Evolutionary conservation across 345 rosid genomes (phyloP).

Genomic region (Populus simonii): DNA sequence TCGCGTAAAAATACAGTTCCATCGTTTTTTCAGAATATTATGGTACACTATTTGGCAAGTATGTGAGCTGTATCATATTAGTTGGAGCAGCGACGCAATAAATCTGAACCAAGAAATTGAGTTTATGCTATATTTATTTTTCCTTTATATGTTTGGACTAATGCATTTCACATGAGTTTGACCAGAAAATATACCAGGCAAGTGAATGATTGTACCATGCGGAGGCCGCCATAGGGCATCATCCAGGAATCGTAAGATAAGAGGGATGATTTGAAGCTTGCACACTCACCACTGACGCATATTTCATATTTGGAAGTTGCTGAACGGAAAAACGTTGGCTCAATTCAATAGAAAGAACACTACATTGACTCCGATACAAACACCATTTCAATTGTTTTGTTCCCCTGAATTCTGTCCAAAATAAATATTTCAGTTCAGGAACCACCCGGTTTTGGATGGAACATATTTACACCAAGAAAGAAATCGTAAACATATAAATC

Average conservation of each 20-base stretch:
- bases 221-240: not conserved
- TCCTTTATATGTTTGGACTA: too few relatives aligned
- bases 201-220: not conserved
- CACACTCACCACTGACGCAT: not conserved
- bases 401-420: constrained; percentile 27
- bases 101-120: not conserved
- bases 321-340: not conserved
- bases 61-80: not conserved
- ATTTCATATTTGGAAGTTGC: not conserved
- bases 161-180: too few relatives aligned
- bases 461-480: constrained; percentile 40
- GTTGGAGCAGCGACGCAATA: not conserved
- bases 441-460: constrained; percentile 38
- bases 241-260: not conserved
- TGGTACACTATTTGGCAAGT: not conserved
- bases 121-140: not conserved
- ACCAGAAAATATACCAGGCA: not conserved
- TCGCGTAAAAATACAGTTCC: not conserved
- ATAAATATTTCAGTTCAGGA: constrained; percentile 24
- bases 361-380: constrained; percentile 24
- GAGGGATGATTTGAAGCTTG: not conserved
- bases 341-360: not conserved
- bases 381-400: constrained; percentile 26
- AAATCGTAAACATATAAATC: constrained; percentile 15
- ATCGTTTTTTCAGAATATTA: not conserved